Conservation (phyloP, 345 rosid species). For the Gossypium mustelinum region DNA sequence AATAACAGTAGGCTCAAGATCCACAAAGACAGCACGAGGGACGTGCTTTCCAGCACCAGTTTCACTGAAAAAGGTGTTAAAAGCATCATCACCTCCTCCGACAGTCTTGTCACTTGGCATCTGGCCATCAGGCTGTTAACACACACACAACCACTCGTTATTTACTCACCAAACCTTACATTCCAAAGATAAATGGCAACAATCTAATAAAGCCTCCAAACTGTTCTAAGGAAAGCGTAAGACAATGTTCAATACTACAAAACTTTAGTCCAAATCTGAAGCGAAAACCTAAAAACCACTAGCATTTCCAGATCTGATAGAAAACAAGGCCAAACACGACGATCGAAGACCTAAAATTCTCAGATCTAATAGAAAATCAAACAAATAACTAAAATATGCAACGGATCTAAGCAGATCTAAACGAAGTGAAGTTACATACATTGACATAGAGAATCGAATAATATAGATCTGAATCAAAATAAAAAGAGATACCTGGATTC, state of each 20-base stretch:
- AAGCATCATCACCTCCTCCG: slow-evolving; percentile 79
- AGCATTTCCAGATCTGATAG: background rate
- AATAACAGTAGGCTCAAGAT: slow-evolving; percentile 79
- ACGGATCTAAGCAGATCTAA: background rate
- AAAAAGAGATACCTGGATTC: slow-evolving; percentile 48
- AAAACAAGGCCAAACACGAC: background rate
- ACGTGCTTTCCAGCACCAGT: slow-evolving; percentile 82
- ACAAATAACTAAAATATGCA: background rate
- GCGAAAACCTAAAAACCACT: too few relatives aligned
- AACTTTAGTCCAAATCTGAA: too few relatives aligned
- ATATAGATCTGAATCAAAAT: background rate
- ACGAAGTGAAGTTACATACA: background rate
- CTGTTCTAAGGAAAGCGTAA: background rate
- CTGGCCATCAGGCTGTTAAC: slow-evolving; percentile 68
- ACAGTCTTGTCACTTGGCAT: slow-evolving; percentile 73
- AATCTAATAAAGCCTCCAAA: background rate
- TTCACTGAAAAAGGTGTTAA: slow-evolving; percentile 79
- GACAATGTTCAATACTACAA: too few relatives aligned
- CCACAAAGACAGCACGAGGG: slow-evolving; percentile 76
- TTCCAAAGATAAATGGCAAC: background rate
- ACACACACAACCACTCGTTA: background rate
- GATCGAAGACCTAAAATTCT: background rate
- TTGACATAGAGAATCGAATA: background rate
- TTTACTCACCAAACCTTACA: background rate
- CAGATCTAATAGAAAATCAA: background rate